phyloP scores from a whole-genome alignment of 2,329 filamentous ascomycete genomes.

The Colletotrichum brevisporum region DNA sequence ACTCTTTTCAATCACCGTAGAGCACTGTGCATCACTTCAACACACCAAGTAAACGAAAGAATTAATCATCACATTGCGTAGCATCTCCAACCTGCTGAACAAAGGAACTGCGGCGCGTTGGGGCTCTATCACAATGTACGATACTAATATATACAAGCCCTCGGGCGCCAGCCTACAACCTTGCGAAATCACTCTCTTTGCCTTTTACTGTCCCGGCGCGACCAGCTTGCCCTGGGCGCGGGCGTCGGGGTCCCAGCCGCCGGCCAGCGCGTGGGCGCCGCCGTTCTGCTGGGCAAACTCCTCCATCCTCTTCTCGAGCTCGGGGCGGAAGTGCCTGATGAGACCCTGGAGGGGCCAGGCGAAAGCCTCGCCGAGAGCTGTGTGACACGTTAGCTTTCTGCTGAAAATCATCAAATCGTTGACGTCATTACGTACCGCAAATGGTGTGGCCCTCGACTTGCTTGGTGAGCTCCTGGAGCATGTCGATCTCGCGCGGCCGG shows the following conservation, averaged over 20 bases:
- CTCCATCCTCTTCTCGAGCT: slow-evolving; percentile 92
- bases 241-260: slow-evolving; percentile 87
- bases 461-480: slow-evolving; percentile 99
- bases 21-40: too few species aligned
- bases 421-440: slow-evolving; percentile 73
- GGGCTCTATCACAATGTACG: slow-evolving; percentile 42
- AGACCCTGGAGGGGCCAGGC: slow-evolving; percentile 98
- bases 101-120: slow-evolving; percentile 36
- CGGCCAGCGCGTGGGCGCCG: slow-evolving; percentile 79
- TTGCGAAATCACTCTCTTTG: slow-evolving; percentile 15
- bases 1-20: not conserved
- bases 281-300: slow-evolving; percentile 82
- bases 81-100: slow-evolving; percentile 9
- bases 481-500: slow-evolving; percentile 94
- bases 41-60: too few species aligned
- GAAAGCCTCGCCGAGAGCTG: slow-evolving; percentile 94
- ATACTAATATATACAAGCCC: slow-evolving; percentile 43
- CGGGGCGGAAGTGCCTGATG: slow-evolving; percentile 97
- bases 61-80: not conserved
- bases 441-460: slow-evolving; percentile 99
- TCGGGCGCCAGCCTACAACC: slow-evolving; percentile 39
- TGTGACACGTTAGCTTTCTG: slow-evolving; percentile 47
- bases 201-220: slow-evolving; percentile 86
- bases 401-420: not conserved
- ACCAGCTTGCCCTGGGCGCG: slow-evolving; percentile 85